Conservation (phyloP, 169 alveolate genomes). For the Plasmodium billcollinsi region DNA sequence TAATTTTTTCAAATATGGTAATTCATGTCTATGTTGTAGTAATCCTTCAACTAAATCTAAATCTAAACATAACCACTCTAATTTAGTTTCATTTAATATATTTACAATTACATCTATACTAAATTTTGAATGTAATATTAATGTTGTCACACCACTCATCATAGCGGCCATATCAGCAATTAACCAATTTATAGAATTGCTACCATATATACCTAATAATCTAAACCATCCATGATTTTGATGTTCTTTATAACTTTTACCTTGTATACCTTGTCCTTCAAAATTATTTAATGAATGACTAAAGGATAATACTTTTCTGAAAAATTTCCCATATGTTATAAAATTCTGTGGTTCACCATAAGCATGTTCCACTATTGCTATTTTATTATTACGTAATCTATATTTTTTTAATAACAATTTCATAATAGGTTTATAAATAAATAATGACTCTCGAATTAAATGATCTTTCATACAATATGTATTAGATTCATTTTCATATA, state of each 20-base stretch:
- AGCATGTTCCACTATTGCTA: constrained; percentile 23
- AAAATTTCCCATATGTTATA: constrained; percentile 2
- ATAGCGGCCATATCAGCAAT: constrained; percentile 33
- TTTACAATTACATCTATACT: constrained; percentile 43
- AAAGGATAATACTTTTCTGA: not conserved
- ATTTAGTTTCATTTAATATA: constrained; percentile 33
- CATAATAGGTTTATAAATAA: constrained; percentile 3
- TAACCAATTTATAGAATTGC: constrained; percentile 54
- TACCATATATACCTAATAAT: constrained; percentile 63
- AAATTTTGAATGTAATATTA: constrained; percentile 56
- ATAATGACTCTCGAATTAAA: too few species aligned
- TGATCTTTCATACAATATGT: too few species aligned
- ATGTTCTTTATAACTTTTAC: constrained; percentile 17
- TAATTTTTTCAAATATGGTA: constrained; percentile 44
- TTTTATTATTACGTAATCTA: not conserved
- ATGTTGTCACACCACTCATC: constrained; percentile 25
- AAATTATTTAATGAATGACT: not conserved
- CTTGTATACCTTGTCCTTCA: constrained; percentile 59
- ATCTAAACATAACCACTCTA: constrained; percentile 63
- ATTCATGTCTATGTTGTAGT: not conserved
- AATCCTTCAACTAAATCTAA: constrained; percentile 10
- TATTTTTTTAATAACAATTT: not conserved
- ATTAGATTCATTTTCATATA: too few species aligned
- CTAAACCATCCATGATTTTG: constrained; percentile 33
- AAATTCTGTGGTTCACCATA: constrained; percentile 12